Evolutionary conservation across 192 early-diverging fungal genomes (phyloP), one percentile per base, ranked within the genome.

Genomic region (Geosiphon pyriformis): DNA sequence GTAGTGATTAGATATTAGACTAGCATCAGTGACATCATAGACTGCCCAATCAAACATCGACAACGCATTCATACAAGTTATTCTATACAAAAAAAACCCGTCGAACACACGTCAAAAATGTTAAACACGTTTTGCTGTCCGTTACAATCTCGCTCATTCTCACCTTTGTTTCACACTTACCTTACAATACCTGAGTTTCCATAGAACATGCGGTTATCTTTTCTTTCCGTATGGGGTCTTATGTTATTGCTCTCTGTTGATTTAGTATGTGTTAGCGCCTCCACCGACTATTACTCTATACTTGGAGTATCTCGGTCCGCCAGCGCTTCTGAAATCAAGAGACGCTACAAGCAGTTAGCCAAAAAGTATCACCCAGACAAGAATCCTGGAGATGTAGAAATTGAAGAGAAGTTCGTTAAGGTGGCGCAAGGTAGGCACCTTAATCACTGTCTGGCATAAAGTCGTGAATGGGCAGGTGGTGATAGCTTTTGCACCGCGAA

Each of bases 351-450:
- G 68, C 82, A 85, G 25, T 78, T 94, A 51, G 92, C 92, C 54
- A 89, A 88, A 67, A 89, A 91, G 68, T 92, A 92, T 73, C 91
- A 91, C 58, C 92, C 91, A 1, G 92, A 94, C 71, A 90, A 90
- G 74, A 91, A 92, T 67, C 93, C 90, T 0, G 90, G 87, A 25
- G 83, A 96, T 72, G 87, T 92, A 63, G 79, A 83, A 32, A 88
- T 90, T 2, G 88, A 95, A 67, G 83, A 84, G 59, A 93, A 93
- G 72, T 96, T 96, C 69, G 86, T 95, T 32, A 89, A 94, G 76
- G 71, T 94, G 11, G 87, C 91, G 4, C 75, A 93, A 73, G 89
- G 88, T 88, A 82, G 61, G 33, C 22, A n/a, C n/a, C n/a, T n/a
- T n/a, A n/a, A n/a, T n/a, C n/a, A n/a, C n/a, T n/a, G n/a, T n/a